A percentile compares a stretch with the other conserved stretches of the same genome.
phyloP scores from a whole-genome alignment of 2,329 filamentous ascomycete genomes.

The Colletotrichum tropicicola region DNA sequence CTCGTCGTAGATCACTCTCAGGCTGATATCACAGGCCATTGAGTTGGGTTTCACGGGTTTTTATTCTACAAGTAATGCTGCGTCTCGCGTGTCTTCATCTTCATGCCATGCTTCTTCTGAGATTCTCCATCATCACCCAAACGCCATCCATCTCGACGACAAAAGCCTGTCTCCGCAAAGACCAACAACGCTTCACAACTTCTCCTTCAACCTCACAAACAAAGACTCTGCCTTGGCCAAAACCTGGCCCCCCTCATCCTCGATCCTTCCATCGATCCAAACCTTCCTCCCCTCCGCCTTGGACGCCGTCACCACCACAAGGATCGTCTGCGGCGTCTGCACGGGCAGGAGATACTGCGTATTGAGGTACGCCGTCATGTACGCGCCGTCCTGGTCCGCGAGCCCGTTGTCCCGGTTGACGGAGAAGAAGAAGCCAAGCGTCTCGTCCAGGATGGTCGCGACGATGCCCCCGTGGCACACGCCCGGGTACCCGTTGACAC shows the following conservation, averaged over 20 bases:
- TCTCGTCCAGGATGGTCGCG: constrained; percentile 47
- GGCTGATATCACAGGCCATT: too few relatives aligned
- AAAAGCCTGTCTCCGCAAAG: background rate
- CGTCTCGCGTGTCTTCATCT: too few relatives aligned
- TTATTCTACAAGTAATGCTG: too few relatives aligned
- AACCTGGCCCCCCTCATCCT: constrained; percentile 38
- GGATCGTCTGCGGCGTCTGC: constrained; percentile 39
- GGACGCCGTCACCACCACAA: constrained; percentile 42
- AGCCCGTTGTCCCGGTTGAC: constrained; percentile 43
- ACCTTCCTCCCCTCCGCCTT: constrained; percentile 45
- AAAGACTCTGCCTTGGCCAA: constrained; percentile 38
- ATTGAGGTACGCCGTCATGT: constrained; percentile 46
- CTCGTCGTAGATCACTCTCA: too few relatives aligned
- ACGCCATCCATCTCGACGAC: background rate
- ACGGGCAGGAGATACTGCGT: constrained; percentile 45
- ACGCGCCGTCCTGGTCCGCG: constrained; percentile 35
- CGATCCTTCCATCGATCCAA: constrained; percentile 42
- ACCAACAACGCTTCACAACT: constrained; percentile 15
- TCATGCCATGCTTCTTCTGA: too few relatives aligned
- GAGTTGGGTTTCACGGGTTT: too few relatives aligned
- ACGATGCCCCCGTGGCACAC: constrained; percentile 49
- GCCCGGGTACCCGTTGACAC: constrained; percentile 42
- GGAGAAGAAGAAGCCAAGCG: constrained; percentile 45
- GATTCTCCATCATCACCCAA: background rate
- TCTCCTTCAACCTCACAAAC: constrained; percentile 24